Conservation (phyloP, 2,329 filamentous ascomycete genomes). For the Samsoniella hepiali region DNA sequence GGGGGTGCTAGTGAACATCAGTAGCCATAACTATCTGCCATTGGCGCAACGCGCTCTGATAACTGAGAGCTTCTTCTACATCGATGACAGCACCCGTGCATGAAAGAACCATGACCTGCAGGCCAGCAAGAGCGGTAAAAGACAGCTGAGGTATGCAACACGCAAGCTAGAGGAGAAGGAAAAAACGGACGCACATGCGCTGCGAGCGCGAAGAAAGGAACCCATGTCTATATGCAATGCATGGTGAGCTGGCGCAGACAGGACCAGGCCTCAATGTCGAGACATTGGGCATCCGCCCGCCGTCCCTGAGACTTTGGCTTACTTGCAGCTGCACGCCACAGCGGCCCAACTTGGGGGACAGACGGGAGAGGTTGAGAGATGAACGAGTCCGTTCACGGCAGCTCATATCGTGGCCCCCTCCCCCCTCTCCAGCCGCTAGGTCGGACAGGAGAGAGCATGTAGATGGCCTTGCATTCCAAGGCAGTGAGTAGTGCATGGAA, state of each 20-base stretch:
- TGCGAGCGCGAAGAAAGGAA: background rate
- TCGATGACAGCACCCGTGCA: background rate
- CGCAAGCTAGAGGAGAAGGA: no score
- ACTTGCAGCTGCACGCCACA: background rate
- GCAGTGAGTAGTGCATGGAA: background rate
- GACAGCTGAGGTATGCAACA: background rate
- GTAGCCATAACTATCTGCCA: no score
- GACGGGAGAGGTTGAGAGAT: background rate
- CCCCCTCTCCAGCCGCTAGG: background rate
- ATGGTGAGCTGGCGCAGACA: background rate
- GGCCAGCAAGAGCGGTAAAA: conserved; percentile 2
- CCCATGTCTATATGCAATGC: conserved; percentile 11
- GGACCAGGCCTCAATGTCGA: background rate
- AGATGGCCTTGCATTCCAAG: conserved; percentile 1
- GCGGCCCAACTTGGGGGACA: background rate
- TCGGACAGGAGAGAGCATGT: conserved; percentile 1
- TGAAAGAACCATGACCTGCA: conserved; percentile 3
- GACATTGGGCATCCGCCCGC: background rate
- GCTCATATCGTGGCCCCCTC: background rate
- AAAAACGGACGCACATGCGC: background rate
- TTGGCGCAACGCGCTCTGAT: no score
- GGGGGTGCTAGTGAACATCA: no score
- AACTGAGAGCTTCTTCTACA: no score
- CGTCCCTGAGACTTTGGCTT: background rate
- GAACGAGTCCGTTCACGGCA: background rate